Percentiles rank a stretch among this genome's conserved stretches.
Evolutionary conservation across 2,329 filamentous ascomycete species (phyloP).

Genomic region (Botrytis aclada): DNA sequence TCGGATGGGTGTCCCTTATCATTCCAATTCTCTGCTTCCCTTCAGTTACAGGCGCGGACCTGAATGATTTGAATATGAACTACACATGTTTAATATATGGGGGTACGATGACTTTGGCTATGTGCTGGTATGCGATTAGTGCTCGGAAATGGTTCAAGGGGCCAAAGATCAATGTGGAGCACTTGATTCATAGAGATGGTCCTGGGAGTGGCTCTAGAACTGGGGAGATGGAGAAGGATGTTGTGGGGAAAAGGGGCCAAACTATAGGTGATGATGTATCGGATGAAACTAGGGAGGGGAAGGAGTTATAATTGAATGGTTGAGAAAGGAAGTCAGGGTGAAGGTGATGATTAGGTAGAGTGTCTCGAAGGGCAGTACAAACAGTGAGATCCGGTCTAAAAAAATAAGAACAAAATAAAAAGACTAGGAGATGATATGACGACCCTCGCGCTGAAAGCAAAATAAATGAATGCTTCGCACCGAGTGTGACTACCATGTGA

Average conservation of each 20-base stretch:
- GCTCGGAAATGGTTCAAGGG: slow-evolving; percentile 69
- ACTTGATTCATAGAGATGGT: slow-evolving; percentile 19
- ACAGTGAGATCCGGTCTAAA: no score
- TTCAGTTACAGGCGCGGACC: slow-evolving; percentile 50
- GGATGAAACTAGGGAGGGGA: no score
- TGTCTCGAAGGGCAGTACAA: background rate
- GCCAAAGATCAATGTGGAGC: slow-evolving; percentile 63
- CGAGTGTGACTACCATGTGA: background rate
- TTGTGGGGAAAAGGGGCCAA: no score
- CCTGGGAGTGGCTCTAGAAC: background rate
- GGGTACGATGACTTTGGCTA: slow-evolving; percentile 56
- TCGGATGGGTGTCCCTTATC: slow-evolving; percentile 61
- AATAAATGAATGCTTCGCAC: background rate
- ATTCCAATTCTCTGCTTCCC: slow-evolving; percentile 67
- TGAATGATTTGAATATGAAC: slow-evolving; percentile 57
- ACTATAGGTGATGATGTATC: no score
- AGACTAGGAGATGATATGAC: no score
- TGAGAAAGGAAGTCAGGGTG: background rate
- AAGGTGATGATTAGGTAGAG: background rate
- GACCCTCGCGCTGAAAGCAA: background rate
- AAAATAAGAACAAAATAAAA: no score
- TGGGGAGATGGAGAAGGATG: background rate
- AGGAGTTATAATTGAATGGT: background rate
- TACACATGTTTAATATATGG: slow-evolving; percentile 68
- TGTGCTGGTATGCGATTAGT: slow-evolving; percentile 61